Evolutionary conservation across 345 rosid species (phyloP), one percentile per base, ranked within the genome.

Genomic region (Aquilaria malaccensis): DNA sequence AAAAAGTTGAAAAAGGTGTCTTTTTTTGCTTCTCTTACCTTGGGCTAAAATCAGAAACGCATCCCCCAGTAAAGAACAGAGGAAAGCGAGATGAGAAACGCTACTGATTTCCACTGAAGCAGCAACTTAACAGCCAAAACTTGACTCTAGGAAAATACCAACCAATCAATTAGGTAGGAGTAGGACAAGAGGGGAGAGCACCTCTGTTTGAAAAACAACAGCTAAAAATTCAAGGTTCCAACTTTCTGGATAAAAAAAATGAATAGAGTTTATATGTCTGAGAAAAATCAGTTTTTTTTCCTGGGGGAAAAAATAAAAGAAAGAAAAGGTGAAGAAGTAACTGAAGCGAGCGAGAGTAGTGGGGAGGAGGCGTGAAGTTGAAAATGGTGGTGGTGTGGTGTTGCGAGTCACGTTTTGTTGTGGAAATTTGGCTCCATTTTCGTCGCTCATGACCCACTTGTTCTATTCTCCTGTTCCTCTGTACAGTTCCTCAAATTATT

Each of bases 351-450:
- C 52, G 48, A 56, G 48, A 55, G 55, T 56, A 58, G 72, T 64
- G 68, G 73, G 58, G 62, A 47, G 54, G 64, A 1, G 51, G 30
- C n/a, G 33, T 54, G 69, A 32, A 11, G 52, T 33, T 32, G 46
- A 52, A 52, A 62, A 58, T 55, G 7, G 43, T 3, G 43, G 43
- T 37, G 43, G 43, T 22, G 29, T 64, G 67, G 45, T 41, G 73
- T 49, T 52, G 81, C 37, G 71, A 60, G 74, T 73, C 81, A 70
- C 80, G 80, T 67, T 65, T 61, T 52, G 61, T 13, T 13, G 70
- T 60, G 80, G 75, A 71, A 66, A 66, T 50, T 67, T 52, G 67
- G 55, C 7, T 41, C 48, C 48, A 65, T 45, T 48, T 60, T 48
- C 65, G 14, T 54, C 33, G 43, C 30, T 70, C 52, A 58, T 74